A percentile compares a stretch with the other conserved stretches of the same genome.
Evolutionary conservation across 2,329 filamentous ascomycete species (phyloP).

Genomic region (Fusarium sp.): DNA sequence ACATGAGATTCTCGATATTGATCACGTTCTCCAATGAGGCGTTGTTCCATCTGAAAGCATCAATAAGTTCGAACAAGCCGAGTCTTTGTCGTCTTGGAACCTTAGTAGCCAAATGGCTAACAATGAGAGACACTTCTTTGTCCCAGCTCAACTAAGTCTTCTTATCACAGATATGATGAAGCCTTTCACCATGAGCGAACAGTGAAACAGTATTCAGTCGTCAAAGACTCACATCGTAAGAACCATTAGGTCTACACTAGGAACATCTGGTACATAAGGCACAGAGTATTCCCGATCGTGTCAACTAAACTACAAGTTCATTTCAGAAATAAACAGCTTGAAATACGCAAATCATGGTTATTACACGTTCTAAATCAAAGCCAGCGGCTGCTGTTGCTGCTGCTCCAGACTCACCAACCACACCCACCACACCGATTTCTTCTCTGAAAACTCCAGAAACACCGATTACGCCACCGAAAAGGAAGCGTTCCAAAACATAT

Average conservation of each 20-base stretch:
- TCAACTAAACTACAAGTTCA: not conserved
- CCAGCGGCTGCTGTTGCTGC: not conserved
- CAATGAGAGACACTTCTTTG: not conserved
- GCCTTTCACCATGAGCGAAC: not conserved
- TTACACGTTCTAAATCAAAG: constrained; percentile 3
- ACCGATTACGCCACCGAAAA: not conserved
- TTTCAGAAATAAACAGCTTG: not conserved
- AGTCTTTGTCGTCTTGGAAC: not conserved
- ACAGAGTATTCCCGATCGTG: not conserved
- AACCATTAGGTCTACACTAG: not conserved
- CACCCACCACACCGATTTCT: not conserved
- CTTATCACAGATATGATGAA: not conserved
- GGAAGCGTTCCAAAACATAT: constrained; percentile 6
- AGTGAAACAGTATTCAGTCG: not conserved
- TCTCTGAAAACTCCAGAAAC: not conserved
- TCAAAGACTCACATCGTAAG: not conserved
- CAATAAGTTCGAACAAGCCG: not conserved
- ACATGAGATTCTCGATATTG: not conserved
- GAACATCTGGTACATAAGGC: constrained; percentile 6
- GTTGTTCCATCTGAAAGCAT: not conserved
- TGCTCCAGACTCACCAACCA: not conserved
- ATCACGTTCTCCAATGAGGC: not conserved
- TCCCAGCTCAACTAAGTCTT: not conserved
- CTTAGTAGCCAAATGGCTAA: not conserved
- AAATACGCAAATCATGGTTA: constrained; percentile 15